A percentile compares a stretch with the other conserved stretches of the same genome.
phyloP scores from a whole-genome alignment of 345 rosid genomes.

The Reutealis trisperma region DNA sequence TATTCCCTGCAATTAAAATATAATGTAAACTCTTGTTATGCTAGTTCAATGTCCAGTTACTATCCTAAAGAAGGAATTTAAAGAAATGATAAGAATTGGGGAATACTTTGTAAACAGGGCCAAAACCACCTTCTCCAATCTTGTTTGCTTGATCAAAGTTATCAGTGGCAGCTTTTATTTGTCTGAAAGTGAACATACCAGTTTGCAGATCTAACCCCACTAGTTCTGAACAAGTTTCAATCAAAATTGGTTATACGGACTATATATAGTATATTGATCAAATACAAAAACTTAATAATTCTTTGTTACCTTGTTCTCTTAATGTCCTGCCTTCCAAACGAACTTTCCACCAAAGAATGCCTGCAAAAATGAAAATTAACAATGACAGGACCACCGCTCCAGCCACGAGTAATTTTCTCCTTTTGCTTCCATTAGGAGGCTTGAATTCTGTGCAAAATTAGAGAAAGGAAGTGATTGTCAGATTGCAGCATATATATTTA shows the following conservation, averaged over 20 bases:
- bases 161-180: constrained; percentile 22
- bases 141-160: constrained; percentile 21
- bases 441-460: neutral
- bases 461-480: neutral
- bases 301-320: constrained; percentile 21
- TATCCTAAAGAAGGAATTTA: neutral
- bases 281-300: too few species aligned
- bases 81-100: neutral
- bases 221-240: neutral
- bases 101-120: constrained; percentile 24
- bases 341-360: constrained; percentile 42
- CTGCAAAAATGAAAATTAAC: constrained; percentile 12
- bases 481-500: neutral
- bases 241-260: too few species aligned
- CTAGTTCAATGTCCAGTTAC: neutral
- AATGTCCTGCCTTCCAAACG: constrained; percentile 18
- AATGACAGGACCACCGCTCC: constrained; percentile 13
- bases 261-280: too few species aligned
- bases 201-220: constrained; percentile 9
- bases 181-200: constrained; percentile 15
- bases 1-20: constrained; percentile 9
- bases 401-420: constrained; percentile 33
- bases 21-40: neutral
- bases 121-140: constrained; percentile 27
- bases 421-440: neutral